These are phyloP conservation scores for Ophiorrhiza pumila DNA, from an alignment of 257 asterid species.

Conservation along the genomic window DNA sequence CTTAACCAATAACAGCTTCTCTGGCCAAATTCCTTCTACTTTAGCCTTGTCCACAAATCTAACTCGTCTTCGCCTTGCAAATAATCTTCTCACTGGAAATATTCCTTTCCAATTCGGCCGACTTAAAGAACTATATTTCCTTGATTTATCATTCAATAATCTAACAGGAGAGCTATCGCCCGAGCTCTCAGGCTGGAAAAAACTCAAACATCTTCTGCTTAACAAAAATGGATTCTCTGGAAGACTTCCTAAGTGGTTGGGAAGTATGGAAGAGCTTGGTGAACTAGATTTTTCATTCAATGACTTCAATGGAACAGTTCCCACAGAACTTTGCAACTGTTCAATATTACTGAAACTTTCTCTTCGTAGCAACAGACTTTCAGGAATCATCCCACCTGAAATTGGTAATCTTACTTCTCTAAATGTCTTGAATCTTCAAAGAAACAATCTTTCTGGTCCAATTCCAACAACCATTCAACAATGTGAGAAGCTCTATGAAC, in stretches of 20 bases:
- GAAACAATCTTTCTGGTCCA: constrained; percentile 58
- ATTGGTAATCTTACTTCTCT: constrained; percentile 65
- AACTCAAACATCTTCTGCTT: constrained; percentile 64
- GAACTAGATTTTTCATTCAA: constrained; percentile 79
- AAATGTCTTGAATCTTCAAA: constrained; percentile 68
- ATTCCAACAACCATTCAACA: constrained; percentile 69
- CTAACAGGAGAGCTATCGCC: constrained; percentile 50
- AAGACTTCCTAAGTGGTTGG: constrained; percentile 64
- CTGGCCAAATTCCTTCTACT: constrained; percentile 52
- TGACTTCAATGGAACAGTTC: constrained; percentile 57
- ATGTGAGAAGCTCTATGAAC: constrained; percentile 77
- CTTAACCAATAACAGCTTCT: constrained; percentile 75
- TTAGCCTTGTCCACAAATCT: constrained; percentile 54
- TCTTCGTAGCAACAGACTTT: constrained; percentile 49
- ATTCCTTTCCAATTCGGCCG: constrained; percentile 59
- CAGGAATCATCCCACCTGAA: constrained; percentile 68
- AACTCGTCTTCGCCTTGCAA: constrained; percentile 66
- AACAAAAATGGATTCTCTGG: constrained; percentile 55
- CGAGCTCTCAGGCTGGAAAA: constrained; percentile 44
- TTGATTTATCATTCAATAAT: constrained; percentile 70
- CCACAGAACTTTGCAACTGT: constrained; percentile 65
- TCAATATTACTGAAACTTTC: constrained; percentile 61
- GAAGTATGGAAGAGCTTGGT: constrained; percentile 59
- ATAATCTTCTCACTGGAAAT: constrained; percentile 56
- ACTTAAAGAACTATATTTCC: constrained; percentile 54